These are phyloP conservation scores for Strigomonas culicis DNA, from an alignment of 208 protist genomes.

Conservation along the genomic window DNA sequence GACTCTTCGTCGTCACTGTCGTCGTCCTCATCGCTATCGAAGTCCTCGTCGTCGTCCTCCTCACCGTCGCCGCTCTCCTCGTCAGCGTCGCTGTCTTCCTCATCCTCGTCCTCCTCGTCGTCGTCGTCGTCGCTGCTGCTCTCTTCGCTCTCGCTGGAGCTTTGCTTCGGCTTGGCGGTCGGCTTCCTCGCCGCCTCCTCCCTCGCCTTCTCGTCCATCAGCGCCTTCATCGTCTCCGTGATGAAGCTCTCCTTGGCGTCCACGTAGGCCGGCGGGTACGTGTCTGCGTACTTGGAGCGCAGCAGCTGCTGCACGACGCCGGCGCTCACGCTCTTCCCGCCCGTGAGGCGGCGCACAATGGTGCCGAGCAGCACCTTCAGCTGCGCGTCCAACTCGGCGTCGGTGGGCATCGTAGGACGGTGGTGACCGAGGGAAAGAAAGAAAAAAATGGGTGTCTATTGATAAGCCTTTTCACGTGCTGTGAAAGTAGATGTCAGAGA, in stretches of 20 bases:
- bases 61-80: slow-evolving; percentile 31
- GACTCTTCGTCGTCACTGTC: slow-evolving; percentile 22
- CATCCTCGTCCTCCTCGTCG: slow-evolving; percentile 22
- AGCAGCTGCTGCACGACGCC: slow-evolving; percentile 71
- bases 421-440: slow-evolving; percentile 8
- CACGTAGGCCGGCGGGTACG: slow-evolving; percentile 61
- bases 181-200: slow-evolving; percentile 16
- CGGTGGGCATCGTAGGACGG: no score
- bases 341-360: slow-evolving; percentile 64
- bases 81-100: slow-evolving; percentile 35
- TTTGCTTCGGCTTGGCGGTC: slow-evolving; percentile 1
- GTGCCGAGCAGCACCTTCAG: slow-evolving; percentile 54
- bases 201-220: slow-evolving; percentile 22
- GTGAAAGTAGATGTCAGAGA: background rate
- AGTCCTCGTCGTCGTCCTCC: slow-evolving; percentile 34
- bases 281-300: slow-evolving; percentile 44
- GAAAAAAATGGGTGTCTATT: background rate
- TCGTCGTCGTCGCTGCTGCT: slow-evolving; percentile 14
- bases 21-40: slow-evolving; percentile 22
- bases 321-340: slow-evolving; percentile 66
- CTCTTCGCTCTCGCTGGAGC: slow-evolving; percentile 19
- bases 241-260: slow-evolving; percentile 45
- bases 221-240: slow-evolving; percentile 28
- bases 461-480: background rate
- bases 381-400: slow-evolving; percentile 53